A percentile compares a stretch with the other conserved stretches of the same genome.
phyloP scores from a whole-genome alignment of 2,329 filamentous ascomycete genomes.

The Neonectria ditissima region DNA sequence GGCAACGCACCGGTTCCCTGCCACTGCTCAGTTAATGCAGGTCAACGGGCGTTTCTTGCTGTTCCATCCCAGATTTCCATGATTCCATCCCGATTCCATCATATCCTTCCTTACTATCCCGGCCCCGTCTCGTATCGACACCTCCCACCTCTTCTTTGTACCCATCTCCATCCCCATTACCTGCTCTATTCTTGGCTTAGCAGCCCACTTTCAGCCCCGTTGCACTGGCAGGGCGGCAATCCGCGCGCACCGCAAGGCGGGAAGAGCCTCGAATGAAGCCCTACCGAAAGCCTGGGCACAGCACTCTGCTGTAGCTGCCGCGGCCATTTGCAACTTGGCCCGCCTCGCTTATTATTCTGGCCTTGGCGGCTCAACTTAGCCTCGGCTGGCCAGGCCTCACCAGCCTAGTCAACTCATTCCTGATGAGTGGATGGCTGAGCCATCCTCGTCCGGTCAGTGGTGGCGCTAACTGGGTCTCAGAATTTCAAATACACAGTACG shows the following conservation, averaged over 20 bases:
- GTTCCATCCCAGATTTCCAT: background rate
- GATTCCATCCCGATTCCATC: background rate
- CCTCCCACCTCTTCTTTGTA: constrained; percentile 6
- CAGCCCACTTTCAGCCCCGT: constrained; percentile 29
- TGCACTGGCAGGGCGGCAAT: constrained; percentile 24
- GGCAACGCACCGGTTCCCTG: background rate
- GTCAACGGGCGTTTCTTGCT: background rate
- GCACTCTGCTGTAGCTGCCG: constrained; percentile 23
- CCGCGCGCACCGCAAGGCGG: constrained; percentile 10
- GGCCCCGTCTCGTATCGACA: constrained; percentile 8
- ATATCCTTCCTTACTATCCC: constrained; percentile 8
- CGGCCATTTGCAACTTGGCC: constrained; percentile 15
- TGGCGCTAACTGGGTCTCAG: constrained; percentile 26
- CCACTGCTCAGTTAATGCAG: background rate
- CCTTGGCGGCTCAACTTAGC: constrained; percentile 10
- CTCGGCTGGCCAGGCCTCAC: constrained; percentile 21
- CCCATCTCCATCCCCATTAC: background rate
- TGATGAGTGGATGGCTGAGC: constrained; percentile 31
- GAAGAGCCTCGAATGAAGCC: constrained; percentile 32
- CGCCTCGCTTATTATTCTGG: constrained; percentile 30
- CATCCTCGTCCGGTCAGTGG: constrained; percentile 25
- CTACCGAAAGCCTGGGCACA: constrained; percentile 29
- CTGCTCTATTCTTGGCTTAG: constrained; percentile 25
- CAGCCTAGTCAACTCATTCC: constrained; percentile 31
- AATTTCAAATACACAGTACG: constrained; percentile 12